Conservation (phyloP, 176 grass and related monocot species). For the Zea luxurians region DNA sequence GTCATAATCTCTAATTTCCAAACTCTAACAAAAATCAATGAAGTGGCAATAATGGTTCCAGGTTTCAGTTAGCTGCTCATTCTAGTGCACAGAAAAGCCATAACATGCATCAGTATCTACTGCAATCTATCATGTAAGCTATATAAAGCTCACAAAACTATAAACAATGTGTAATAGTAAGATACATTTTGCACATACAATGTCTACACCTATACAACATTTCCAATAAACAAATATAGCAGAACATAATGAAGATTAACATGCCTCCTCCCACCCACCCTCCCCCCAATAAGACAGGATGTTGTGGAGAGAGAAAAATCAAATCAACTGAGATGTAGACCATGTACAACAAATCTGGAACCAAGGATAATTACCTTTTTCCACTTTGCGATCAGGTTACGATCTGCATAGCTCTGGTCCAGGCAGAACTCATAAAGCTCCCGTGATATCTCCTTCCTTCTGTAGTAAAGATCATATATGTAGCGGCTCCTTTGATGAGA, state of each 20-base stretch:
- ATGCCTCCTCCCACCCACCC: background rate
- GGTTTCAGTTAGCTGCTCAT: background rate
- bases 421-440: slow-evolving; percentile 85
- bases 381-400: slow-evolving; percentile 94
- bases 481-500: slow-evolving; percentile 85
- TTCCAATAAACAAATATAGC: slow-evolving; percentile 1
- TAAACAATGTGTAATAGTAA: background rate
- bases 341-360: background rate
- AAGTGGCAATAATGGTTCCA: no score
- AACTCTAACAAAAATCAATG: no score
- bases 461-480: slow-evolving; percentile 85
- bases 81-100: background rate
- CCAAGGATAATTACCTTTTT: slow-evolving; percentile 55
- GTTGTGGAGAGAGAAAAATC: background rate
- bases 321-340: background rate
- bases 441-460: slow-evolving; percentile 90
- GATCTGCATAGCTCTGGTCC: slow-evolving; percentile 80
- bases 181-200: background rate
- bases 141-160: slow-evolving; percentile 5
- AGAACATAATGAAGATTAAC: background rate
- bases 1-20: background rate
- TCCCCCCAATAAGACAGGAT: background rate
- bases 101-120: background rate
- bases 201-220: background rate
- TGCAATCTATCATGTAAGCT: background rate